Percentiles rank a stretch among this genome's conserved stretches.
These are phyloP conservation scores for Myotisia sp. DNA, from an alignment of 2,329 filamentous ascomycete genomes.

Conservation along the genomic window DNA sequence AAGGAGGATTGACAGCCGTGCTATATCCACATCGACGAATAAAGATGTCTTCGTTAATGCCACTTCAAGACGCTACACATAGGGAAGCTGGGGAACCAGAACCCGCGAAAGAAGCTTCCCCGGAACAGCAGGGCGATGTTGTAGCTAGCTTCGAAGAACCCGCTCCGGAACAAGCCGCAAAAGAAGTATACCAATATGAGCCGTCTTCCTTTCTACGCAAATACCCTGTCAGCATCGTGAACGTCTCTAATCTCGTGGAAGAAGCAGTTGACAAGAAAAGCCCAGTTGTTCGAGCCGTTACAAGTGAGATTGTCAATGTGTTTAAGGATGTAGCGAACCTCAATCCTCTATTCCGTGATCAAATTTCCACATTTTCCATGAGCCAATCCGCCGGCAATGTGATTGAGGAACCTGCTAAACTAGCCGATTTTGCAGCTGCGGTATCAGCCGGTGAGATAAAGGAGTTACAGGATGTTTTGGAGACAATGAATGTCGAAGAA, in stretches of 20 bases:
- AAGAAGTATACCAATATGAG: slow-evolving; percentile 53
- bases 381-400: slow-evolving; percentile 91
- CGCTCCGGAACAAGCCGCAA: slow-evolving; percentile 43
- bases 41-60: slow-evolving; percentile 68
- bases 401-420: slow-evolving; percentile 81
- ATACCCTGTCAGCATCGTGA: slow-evolving; percentile 84
- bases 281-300: slow-evolving; percentile 75
- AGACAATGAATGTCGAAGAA: slow-evolving; percentile 80
- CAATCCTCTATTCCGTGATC: slow-evolving; percentile 90
- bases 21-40: slow-evolving; percentile 93
- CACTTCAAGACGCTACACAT: slow-evolving; percentile 39
- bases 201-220: slow-evolving; percentile 83
- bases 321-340: slow-evolving; percentile 93
- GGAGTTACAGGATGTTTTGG: slow-evolving; percentile 83
- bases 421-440: slow-evolving; percentile 92
- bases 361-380: slow-evolving; percentile 94
- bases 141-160: slow-evolving; percentile 93
- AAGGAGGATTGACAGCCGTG: slow-evolving; percentile 75
- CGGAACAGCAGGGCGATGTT: slow-evolving; percentile 76
- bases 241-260: slow-evolving; percentile 83
- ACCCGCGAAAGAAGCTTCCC: slow-evolving; percentile 31
- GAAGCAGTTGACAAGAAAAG: slow-evolving; percentile 84
- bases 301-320: slow-evolving; percentile 95
- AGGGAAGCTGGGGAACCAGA: slow-evolving; percentile 23
- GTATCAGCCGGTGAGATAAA: slow-evolving; percentile 87